These are phyloP conservation scores for Cladophialophora yegresii DNA, from an alignment of 2,329 filamentous ascomycete species.

Conservation along the genomic window DNA sequence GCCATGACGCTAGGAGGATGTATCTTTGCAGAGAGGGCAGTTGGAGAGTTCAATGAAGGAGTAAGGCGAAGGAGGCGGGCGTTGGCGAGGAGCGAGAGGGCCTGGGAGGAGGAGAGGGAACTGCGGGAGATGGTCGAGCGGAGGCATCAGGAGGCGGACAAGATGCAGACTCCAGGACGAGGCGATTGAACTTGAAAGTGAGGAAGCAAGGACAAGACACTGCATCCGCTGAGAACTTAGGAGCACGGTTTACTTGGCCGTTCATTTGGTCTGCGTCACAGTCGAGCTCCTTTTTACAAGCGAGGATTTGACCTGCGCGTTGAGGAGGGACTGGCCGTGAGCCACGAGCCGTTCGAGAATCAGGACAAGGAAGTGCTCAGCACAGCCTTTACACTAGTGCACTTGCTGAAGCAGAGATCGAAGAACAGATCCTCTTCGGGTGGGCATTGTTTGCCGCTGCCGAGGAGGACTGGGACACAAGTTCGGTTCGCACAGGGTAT, in stretches of 20 bases:
- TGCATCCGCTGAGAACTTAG: neutral
- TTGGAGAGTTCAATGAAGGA: constrained; percentile 50
- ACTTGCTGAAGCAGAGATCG: neutral
- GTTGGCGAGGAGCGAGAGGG: constrained; percentile 31
- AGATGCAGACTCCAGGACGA: neutral
- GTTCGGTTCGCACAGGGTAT: neutral
- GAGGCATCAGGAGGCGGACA: constrained; percentile 29
- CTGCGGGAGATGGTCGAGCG: constrained; percentile 43
- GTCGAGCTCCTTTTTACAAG: neutral
- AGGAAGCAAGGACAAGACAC: neutral
- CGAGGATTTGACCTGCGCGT: neutral
- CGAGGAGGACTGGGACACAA: neutral
- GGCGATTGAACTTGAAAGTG: neutral
- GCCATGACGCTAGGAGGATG: constrained; percentile 53
- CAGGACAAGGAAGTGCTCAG: neutral
- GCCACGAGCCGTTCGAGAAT: neutral
- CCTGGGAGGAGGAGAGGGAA: constrained; percentile 38
- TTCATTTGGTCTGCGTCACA: neutral
- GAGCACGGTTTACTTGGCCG: neutral
- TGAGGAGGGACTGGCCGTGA: neutral
- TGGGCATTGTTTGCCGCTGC: neutral
- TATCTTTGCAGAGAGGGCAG: constrained; percentile 52
- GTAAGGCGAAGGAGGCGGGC: constrained; percentile 47
- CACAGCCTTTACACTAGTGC: neutral
- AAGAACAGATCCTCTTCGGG: neutral